Evolutionary conservation across 1,284 basidiomycete genomes (phyloP), one percentile per base, ranked within the genome.

Genomic region (Trichosporon faecale): DNA sequence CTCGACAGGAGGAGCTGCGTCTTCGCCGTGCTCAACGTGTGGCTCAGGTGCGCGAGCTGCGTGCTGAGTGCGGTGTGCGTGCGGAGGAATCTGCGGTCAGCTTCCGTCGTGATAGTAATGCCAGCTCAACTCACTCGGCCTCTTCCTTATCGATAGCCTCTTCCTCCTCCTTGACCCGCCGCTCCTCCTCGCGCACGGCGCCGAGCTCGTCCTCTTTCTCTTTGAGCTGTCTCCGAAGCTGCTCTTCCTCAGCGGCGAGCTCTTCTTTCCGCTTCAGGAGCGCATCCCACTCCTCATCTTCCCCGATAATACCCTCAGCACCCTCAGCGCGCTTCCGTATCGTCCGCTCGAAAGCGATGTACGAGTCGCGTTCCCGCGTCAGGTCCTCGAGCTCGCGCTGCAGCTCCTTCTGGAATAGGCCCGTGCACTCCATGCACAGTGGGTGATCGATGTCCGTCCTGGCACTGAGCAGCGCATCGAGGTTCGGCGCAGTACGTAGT

Each of bases 341-440:
- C 72, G 94, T 92, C 79, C 90, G 90, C 84, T 97, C 95, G 77
- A 95, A 98, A 0, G 91, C 91, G 72, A 94, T 89, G 79, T 96
- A 96, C 0, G 94, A 93, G 76, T 98, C 95, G 64, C 94, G 86
- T 78, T 98, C 95, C 78, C 91, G 91, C 82, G 91, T 93, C 3
- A 91, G 90, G 83, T 97, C 92, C 69, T 97, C 93, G 12, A 98
- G 87, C 78, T 95, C 91, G 55, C 88, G 88, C 76, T 91, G 90
- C 67, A 98, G 88, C 35, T 89, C 88, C 3, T 87, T 86, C 60
- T 96, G 88, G 60, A 98, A 84, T 67, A 91, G 88, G 76, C 92
- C 90, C 2, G 95, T 94, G 82, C 97, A 99, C 78, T 97, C 94
- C 1, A 91, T 89, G 80, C 97, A 99, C 11, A 99, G 87, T 2